Evolutionary conservation across 1,284 basidiomycete species (phyloP).

Genomic region (Blastosporella zonata): DNA sequence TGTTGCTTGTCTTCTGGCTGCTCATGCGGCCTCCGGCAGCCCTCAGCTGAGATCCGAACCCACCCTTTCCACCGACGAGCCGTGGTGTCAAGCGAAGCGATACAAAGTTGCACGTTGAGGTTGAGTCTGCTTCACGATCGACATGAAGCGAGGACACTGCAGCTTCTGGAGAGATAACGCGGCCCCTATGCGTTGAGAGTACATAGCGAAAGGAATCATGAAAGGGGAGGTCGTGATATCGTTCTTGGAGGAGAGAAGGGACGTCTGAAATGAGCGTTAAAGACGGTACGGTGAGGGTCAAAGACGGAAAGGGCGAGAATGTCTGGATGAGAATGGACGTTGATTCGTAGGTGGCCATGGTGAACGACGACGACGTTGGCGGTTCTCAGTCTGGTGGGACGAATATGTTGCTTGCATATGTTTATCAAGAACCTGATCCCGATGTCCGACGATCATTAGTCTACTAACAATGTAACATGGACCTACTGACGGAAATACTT

Average conservation of each 20-base stretch:
- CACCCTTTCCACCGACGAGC: constrained; percentile 91
- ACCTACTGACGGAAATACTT: too few species aligned
- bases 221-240: constrained; percentile 58
- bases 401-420: too few species aligned
- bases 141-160: constrained; percentile 45
- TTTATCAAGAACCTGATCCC: too few species aligned
- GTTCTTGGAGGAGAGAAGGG: constrained; percentile 49
- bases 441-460: too few species aligned
- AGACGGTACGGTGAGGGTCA: constrained; percentile 58
- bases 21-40: constrained; percentile 98
- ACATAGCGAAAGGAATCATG: constrained; percentile 34
- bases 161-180: constrained; percentile 38
- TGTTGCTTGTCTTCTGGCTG: constrained; percentile 91
- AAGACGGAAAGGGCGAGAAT: constrained; percentile 73
- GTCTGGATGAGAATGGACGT: constrained; percentile 59
- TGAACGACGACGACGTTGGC: constrained; percentile 1
- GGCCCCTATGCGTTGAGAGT: constrained; percentile 53
- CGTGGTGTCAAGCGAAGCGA: constrained; percentile 66
- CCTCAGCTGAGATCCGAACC: constrained; percentile 94
- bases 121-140: constrained; percentile 20
- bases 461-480: too few species aligned
- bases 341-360: constrained; percentile 14
- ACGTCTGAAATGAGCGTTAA: constrained; percentile 50
- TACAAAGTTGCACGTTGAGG: constrained; percentile 40
- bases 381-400: too few species aligned